phyloP scores from a whole-genome alignment of 371 early-diverging fungal genomes.

The Fennellomyces sp. region DNA sequence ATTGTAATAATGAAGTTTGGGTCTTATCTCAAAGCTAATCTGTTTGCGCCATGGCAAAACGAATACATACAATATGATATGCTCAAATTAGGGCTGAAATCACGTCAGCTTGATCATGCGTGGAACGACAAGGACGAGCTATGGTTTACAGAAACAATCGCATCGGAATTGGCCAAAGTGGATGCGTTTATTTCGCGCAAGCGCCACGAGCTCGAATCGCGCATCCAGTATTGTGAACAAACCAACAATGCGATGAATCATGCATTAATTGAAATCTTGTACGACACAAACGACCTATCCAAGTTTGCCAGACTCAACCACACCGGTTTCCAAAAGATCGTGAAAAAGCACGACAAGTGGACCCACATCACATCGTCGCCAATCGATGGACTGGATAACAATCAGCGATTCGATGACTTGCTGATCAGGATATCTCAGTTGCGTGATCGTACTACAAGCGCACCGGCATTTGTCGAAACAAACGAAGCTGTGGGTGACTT shows the following conservation, averaged over 20 bases:
- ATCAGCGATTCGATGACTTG: slow-evolving; percentile 57
- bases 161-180: slow-evolving; percentile 82
- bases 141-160: slow-evolving; percentile 72
- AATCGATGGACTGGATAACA: slow-evolving; percentile 72
- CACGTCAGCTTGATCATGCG: slow-evolving; percentile 25
- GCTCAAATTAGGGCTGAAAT: slow-evolving; percentile 29
- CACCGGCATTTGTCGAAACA: slow-evolving; percentile 43
- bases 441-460: slow-evolving; percentile 38
- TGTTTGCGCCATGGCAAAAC: slow-evolving; percentile 29
- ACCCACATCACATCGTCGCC: slow-evolving; percentile 71
- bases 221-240: slow-evolving; percentile 83
- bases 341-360: slow-evolving; percentile 94
- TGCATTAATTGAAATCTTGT: slow-evolving; percentile 47
- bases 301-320: slow-evolving; percentile 92
- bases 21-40: slow-evolving; percentile 15
- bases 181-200: slow-evolving; percentile 79
- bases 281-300: slow-evolving; percentile 85
- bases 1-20: slow-evolving; percentile 29
- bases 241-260: slow-evolving; percentile 52
- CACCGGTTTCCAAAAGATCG: slow-evolving; percentile 91
- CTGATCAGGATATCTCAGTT: slow-evolving; percentile 70
- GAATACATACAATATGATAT: slow-evolving; percentile 30
- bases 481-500: slow-evolving; percentile 77
- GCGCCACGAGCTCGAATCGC: slow-evolving; percentile 78
- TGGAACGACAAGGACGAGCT: slow-evolving; percentile 70